Conservation (phyloP, 1,284 basidiomycete species). For the Singerocomus inundabilis region DNA sequence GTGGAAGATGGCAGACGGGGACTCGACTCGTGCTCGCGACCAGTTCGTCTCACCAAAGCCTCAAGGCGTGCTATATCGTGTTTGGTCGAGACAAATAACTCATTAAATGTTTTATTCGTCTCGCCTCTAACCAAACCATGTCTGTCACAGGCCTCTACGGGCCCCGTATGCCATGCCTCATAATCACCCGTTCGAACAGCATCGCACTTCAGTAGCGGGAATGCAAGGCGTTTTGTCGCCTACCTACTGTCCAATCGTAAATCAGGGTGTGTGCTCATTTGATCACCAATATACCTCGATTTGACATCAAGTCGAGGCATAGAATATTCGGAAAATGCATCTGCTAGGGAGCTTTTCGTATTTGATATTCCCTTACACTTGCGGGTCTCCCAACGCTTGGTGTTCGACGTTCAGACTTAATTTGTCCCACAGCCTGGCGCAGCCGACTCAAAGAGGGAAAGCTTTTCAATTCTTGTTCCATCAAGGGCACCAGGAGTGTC, state of each 20-base stretch:
- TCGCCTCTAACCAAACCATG: neutral
- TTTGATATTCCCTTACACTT: conserved; percentile 25
- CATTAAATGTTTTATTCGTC: conserved; percentile 1
- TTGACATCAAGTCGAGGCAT: conserved; percentile 16
- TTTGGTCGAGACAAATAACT: conserved; percentile 34
- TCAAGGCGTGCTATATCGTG: conserved; percentile 30
- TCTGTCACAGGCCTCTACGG: neutral
- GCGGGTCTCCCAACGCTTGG: conserved; percentile 7
- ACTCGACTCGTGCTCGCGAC: conserved; percentile 16
- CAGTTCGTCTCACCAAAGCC: conserved; percentile 29
- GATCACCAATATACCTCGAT: conserved; percentile 7
- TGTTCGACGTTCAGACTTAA: conserved; percentile 13
- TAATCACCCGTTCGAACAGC: neutral
- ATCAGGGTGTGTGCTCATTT: conserved; percentile 8
- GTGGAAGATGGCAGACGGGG: conserved; percentile 14
- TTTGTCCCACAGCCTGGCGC: conserved; percentile 13
- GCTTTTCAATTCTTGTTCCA: conserved; percentile 14
- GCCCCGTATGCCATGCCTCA: neutral
- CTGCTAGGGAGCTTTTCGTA: conserved; percentile 10
- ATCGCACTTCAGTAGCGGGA: conserved; percentile 2
- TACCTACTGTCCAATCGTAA: neutral
- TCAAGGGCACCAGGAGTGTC: conserved; percentile 9
- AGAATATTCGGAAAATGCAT: neutral
- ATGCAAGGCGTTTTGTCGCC: neutral
- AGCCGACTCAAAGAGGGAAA: conserved; percentile 2